Base-by-base conservation (phyloP, 345 rosid species). In the Aquilaria malaccensis region DNA sequence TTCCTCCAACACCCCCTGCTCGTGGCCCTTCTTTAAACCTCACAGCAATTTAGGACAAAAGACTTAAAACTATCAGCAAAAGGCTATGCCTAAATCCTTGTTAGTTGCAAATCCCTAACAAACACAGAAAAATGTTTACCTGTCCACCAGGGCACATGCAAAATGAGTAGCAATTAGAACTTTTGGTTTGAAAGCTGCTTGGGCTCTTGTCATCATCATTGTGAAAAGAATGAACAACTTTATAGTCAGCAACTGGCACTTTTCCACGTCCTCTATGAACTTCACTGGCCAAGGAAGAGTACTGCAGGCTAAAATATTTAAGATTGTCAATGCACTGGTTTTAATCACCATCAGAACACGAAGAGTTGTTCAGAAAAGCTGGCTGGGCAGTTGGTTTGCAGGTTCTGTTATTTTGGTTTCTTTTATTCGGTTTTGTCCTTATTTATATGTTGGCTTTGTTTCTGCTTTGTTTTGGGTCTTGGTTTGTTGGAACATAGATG, bases 101-200 rank as follows among this genome's bases (percentile, higher is more conserved):
- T 31, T 15, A 55, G 55, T 10, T 47, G 30, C 7, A 51, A 2
- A 33, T 31, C 51, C 31, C 11, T 33, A 52, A 55, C 54, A 67
- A 55, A 43, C 22, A 33, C 66, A 30, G 53, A 45, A 54, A 59
- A 58, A 51, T 41, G 59, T 55, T 61, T 75, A 89, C 98, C 97
- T 93, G 97, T 54, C 98, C 98, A 69, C 97, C 98, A 63, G 98
- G 98, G 70, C 98, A 93, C 98, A 93, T 89, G 84, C 98, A 93
- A 73, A 93, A 93, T 71, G 98, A 93, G 81, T 93, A 93, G 76
- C 96, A 93, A 76, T 89, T 84, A 64, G 83, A 89, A 69, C 47
- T 71, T 59, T 61, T 61, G 52, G 71, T 33, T 55, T 47, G 68
- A 30, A 58, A 33, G 69, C 65, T 65, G 56, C 68, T 54, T 3